phyloP scores from a whole-genome alignment of 495 filamentous ascomycete genomes.

The Apodospora peruviana region DNA sequence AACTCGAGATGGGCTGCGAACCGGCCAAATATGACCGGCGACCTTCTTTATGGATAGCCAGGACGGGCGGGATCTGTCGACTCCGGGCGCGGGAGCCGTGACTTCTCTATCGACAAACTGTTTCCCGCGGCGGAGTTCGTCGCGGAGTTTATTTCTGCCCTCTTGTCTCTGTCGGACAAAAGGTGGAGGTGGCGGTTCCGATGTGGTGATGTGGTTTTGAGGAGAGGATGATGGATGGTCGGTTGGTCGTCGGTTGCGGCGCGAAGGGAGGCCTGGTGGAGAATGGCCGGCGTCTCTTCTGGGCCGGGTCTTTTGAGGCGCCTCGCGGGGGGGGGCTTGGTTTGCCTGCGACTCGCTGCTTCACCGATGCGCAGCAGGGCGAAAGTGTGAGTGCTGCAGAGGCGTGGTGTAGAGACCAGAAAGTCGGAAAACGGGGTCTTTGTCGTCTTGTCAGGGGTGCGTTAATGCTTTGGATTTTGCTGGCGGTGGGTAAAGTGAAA shows the following conservation, averaged over 20 bases:
- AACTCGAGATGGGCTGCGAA: constrained; percentile 29
- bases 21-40: constrained; percentile 35
- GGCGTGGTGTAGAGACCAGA: background rate
- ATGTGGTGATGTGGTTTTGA: background rate
- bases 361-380: background rate
- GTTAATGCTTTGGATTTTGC: constrained; percentile 24
- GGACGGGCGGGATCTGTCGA: constrained; percentile 23
- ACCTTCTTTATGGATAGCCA: constrained; percentile 32
- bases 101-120: background rate
- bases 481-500: constrained; percentile 39
- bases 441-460: constrained; percentile 20
- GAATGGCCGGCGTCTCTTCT: background rate
- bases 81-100: constrained; percentile 12
- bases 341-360: background rate
- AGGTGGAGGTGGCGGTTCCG: no score
- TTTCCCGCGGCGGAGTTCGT: background rate
- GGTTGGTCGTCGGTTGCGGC: background rate
- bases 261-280: background rate
- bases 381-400: background rate
- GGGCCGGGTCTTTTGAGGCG: no score
- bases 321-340: background rate
- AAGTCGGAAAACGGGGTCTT: constrained; percentile 1
- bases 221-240: no score
- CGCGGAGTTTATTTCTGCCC: background rate
- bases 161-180: background rate